These are phyloP conservation scores for Teunomyces stri DNA, from an alignment of 805 yeast species.

Conservation along the genomic window DNA sequence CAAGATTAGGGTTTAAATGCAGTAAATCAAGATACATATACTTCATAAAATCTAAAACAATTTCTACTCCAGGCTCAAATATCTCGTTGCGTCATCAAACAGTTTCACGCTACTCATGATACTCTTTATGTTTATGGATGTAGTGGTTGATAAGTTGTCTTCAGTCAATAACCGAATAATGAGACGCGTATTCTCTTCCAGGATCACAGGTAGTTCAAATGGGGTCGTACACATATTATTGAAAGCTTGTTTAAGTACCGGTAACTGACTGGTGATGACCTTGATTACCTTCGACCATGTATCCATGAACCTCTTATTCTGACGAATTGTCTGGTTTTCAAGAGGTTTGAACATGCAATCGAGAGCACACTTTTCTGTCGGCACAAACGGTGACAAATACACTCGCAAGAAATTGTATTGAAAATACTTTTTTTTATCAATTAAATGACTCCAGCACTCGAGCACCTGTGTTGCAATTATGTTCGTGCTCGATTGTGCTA, in stretches of 20 bases:
- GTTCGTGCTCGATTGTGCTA: constrained; percentile 62
- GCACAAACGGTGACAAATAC: constrained; percentile 43
- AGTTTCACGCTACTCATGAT: no score
- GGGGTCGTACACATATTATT: constrained; percentile 14
- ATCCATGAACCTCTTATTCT: constrained; percentile 76
- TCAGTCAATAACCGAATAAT: constrained; percentile 70
- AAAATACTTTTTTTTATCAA: constrained; percentile 64
- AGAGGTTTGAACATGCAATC: constrained; percentile 63
- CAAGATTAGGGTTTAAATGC: no score
- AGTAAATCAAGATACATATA: no score
- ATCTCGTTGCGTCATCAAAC: no score
- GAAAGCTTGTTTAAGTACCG: constrained; percentile 43
- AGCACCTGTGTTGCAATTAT: constrained; percentile 74
- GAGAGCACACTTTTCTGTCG: constrained; percentile 62
- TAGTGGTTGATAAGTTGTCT: constrained; percentile 63
- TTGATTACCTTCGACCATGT: constrained; percentile 72
- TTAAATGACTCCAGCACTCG: constrained; percentile 67
- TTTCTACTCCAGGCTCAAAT: no score
- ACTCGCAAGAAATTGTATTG: constrained; percentile 72
- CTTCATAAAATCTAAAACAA: no score
- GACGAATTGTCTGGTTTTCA: constrained; percentile 59
- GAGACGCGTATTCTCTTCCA: constrained; percentile 56
- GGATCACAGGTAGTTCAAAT: constrained; percentile 58
- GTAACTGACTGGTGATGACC: constrained; percentile 71
- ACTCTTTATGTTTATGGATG: no score